Evolutionary conservation across 495 filamentous ascomycete genomes (phyloP), one percentile per base, ranked within the genome.

Genomic region (Lophiostoma macrostomum): DNA sequence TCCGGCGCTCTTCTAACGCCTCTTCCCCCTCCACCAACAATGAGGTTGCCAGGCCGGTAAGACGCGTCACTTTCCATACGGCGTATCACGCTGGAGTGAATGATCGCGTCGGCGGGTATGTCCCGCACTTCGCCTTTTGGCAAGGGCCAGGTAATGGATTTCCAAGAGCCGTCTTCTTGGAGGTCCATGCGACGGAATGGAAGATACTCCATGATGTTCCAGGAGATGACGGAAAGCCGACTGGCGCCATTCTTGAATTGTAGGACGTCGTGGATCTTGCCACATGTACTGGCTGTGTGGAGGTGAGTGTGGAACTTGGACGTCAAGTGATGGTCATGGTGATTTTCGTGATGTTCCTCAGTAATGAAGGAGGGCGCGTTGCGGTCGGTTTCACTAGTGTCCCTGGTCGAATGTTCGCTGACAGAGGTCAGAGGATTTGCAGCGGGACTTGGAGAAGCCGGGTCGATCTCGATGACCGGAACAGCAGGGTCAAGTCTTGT

Each of bases 181-280:
- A 93, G 64, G 62, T 91, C 88, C 86, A 94, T 89, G 7, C 89
- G 78, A 1, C 87, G 80, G 71, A 93, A 91, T 0, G 89, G 88
- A 12, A 94, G 71, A 61, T 84, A 90, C 62, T 94, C 87, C 87
- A 93, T 91, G 25, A 90, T 68, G 19, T 82, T 83, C 90, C 90
- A 93, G 0, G 78, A 78, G 1, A 89, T 47, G 1, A 90, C 85
- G 0, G 82, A 81, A 1, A 68, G 32, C 18, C 64, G 51, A 1
- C 76, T 62, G 1, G 89, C 69, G 0, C 88, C 87, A 18, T 83
- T 82, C 8, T 76, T 71, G 62, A 83, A 90, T 36, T 76, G 67
- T 4, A 93, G 73, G 19, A 85, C 88, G 64, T 93, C 90, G 60
- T 94, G 90, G 19, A 91, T 75, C 24, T 73, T 72, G 0, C 87